Conservation (phyloP, 805 yeast genomes). For the Candida morakotiae region DNA sequence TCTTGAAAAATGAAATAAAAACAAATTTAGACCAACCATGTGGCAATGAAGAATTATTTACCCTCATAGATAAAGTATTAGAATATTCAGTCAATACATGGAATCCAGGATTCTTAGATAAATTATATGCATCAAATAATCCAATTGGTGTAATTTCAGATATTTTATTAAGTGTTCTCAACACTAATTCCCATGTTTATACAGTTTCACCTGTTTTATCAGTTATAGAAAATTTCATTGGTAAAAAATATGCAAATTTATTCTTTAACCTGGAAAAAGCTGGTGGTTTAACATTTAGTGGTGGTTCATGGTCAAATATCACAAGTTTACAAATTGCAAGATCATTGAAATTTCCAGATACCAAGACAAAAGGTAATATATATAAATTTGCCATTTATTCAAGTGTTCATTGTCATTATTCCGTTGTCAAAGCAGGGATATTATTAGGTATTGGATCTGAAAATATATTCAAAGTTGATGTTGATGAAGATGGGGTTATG, state of each 20-base stretch:
- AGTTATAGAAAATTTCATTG: constrained; percentile 66
- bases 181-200: constrained; percentile 82
- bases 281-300: constrained; percentile 83
- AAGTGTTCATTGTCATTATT: constrained; percentile 71
- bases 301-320: constrained; percentile 84
- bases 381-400: constrained; percentile 67
- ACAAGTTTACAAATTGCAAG: constrained; percentile 77
- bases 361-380: constrained; percentile 57
- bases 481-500: constrained; percentile 56
- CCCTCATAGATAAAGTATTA: constrained; percentile 52
- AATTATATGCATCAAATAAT: constrained; percentile 79
- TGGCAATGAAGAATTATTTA: constrained; percentile 40
- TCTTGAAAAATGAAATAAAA: constrained; percentile 30
- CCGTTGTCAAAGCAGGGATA: constrained; percentile 78
- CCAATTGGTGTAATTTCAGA: constrained; percentile 81
- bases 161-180: constrained; percentile 59
- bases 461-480: constrained; percentile 60
- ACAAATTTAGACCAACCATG: constrained; percentile 20
- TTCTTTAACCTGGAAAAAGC: constrained; percentile 49
- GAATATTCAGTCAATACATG: constrained; percentile 75
- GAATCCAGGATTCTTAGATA: constrained; percentile 84
- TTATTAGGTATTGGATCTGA: constrained; percentile 66
- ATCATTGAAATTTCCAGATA: constrained; percentile 60
- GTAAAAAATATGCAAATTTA: constrained; percentile 61
- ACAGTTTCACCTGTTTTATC: constrained; percentile 82